Percentiles rank a stretch among this genome's conserved stretches.
Evolutionary conservation across 2,329 filamentous ascomycete genomes (phyloP).

Genomic region (Alternaria sp.): DNA sequence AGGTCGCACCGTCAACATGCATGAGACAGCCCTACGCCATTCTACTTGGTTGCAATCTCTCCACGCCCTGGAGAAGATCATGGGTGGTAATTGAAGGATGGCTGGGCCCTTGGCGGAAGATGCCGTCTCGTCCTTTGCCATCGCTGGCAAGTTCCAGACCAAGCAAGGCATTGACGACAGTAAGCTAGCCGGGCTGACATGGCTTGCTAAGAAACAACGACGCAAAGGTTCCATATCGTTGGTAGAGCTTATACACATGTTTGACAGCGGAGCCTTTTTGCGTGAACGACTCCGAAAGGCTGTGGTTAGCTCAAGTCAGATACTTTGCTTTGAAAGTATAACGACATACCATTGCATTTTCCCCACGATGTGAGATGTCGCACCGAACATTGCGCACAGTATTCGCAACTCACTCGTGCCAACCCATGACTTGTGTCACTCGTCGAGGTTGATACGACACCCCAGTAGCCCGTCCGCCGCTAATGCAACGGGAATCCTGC

Average conservation of each 20-base stretch:
- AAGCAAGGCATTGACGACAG: not conserved
- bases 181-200: not conserved
- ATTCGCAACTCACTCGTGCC: not conserved
- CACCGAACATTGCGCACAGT: not conserved
- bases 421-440: not conserved
- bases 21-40: conserved; percentile 7
- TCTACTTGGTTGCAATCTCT: not conserved
- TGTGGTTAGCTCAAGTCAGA: not conserved
- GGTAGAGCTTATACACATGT: not conserved
- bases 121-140: not conserved
- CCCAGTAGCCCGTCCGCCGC: not conserved
- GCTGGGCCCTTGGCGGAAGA: not conserved
- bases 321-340: not conserved
- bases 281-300: not conserved
- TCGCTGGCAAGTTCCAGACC: not conserved
- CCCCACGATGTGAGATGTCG: not conserved
- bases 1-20: conserved; percentile 8
- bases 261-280: not conserved
- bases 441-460: not conserved
- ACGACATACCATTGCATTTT: not conserved
- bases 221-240: not conserved
- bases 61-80: not conserved
- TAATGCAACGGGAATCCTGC: conserved; percentile 1
- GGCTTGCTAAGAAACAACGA: not conserved
- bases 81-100: not conserved